These are phyloP conservation scores for Podospora fimiseda DNA, from an alignment of 495 filamentous ascomycete genomes.

Conservation along the genomic window DNA sequence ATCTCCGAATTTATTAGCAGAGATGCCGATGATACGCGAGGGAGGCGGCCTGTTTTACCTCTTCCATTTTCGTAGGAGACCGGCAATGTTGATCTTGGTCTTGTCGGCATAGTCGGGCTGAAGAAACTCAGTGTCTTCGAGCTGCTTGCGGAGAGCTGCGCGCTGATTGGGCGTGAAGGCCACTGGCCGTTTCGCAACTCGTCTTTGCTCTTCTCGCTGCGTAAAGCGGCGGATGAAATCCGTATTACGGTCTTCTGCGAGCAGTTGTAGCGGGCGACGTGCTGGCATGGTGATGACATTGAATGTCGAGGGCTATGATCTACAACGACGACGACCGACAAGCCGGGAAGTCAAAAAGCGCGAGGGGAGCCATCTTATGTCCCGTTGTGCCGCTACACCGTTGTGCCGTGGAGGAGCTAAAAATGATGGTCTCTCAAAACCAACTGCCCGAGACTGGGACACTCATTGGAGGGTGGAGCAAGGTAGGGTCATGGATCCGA, in stretches of 20 bases:
- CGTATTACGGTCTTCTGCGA: not conserved
- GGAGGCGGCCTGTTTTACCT: slow-evolving; percentile 8
- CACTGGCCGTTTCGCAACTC: too few species aligned
- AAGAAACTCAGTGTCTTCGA: slow-evolving; percentile 10
- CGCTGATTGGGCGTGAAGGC: slow-evolving; percentile 11
- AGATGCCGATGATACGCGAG: not conserved
- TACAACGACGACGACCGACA: not conserved
- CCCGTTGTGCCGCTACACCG: slow-evolving; percentile 1
- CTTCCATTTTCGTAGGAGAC: slow-evolving; percentile 18
- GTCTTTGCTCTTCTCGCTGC: too few species aligned
- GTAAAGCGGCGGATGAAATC: too few species aligned
- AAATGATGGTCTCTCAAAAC: slow-evolving; percentile 3
- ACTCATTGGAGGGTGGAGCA: slow-evolving; percentile 3
- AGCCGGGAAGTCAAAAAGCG: slow-evolving; percentile 1
- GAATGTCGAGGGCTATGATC: slow-evolving; percentile 4
- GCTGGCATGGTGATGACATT: slow-evolving; percentile 7
- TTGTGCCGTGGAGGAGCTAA: slow-evolving; percentile 5
- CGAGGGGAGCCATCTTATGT: slow-evolving; percentile 5
- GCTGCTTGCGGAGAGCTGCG: slow-evolving; percentile 8
- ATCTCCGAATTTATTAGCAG: slow-evolving; percentile 11
- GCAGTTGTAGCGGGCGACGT: slow-evolving; percentile 6
- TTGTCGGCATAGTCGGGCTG: slow-evolving; percentile 10
- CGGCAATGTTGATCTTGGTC: slow-evolving; percentile 16
- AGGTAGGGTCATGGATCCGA: too few species aligned
- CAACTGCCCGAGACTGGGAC: slow-evolving; percentile 4